Percentiles rank a stretch among this genome's conserved stretches.
Evolutionary conservation across 805 yeast genomes (phyloP).

Genomic region (Kuraishia molischiana): DNA sequence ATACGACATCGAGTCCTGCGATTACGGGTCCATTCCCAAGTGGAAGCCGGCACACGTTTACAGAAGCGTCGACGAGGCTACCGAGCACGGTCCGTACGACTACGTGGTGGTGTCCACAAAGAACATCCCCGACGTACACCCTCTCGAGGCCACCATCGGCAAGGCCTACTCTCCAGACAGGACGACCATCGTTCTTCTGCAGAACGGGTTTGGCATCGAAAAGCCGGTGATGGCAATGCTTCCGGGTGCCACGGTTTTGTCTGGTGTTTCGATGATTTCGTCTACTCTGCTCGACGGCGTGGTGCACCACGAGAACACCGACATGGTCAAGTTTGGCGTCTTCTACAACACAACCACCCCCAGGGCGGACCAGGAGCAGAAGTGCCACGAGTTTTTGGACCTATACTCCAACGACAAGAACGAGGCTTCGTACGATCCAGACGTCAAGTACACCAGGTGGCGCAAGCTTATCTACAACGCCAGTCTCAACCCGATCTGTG

Average conservation of each 20-base stretch:
- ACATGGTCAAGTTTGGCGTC: conserved; percentile 40
- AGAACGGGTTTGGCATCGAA: conserved; percentile 30
- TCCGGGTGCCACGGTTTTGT: conserved; percentile 22
- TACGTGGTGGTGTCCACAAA: conserved; percentile 54
- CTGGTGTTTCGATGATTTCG: conserved; percentile 36
- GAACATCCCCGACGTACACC: conserved; percentile 49
- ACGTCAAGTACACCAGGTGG: conserved; percentile 49
- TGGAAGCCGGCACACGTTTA: conserved; percentile 47
- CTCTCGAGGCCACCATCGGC: conserved; percentile 25
- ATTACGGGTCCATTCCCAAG: conserved; percentile 41
- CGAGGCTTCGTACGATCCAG: conserved; percentile 26
- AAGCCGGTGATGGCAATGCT: conserved; percentile 20
- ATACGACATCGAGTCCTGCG: conserved; percentile 45
- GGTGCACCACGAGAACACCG: conserved; percentile 39
- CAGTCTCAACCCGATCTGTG: conserved; percentile 51
- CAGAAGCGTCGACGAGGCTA: conserved; percentile 34
- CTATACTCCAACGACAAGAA: conserved; percentile 37
- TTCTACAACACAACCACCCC: conserved; percentile 31
- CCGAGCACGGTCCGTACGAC: conserved; percentile 32
- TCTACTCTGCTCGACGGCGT: conserved; percentile 42
- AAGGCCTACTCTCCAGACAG: conserved; percentile 21
- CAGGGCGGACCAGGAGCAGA: conserved; percentile 14
- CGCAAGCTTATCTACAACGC: conserved; percentile 63
- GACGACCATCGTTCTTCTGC: conserved; percentile 22
- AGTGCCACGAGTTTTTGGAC: conserved; percentile 30